Percentiles rank a stretch among this genome's conserved stretches.
These are phyloP conservation scores for Potentilla sterilis DNA, from an alignment of 306 rosid genomes.

Conservation along the genomic window DNA sequence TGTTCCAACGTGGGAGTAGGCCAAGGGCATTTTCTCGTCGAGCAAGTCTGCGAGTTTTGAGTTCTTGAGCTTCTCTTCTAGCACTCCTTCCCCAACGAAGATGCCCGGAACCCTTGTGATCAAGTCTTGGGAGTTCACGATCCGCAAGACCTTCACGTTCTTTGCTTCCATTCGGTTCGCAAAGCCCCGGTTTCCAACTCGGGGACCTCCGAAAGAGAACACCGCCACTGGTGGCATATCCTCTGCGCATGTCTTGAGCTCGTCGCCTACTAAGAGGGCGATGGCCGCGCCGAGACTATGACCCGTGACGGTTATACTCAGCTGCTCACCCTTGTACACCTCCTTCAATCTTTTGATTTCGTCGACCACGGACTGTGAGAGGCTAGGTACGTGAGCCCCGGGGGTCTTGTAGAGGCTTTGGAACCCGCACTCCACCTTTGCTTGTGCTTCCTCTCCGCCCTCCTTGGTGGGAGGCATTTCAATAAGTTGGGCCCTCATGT, in stretches of 20 bases:
- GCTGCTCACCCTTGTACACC: conserved; percentile 54
- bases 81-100: conserved; percentile 42
- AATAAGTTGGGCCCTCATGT: conserved; percentile 60
- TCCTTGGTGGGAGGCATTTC: conserved; percentile 17
- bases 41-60: conserved; percentile 43
- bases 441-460: neutral
- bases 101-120: conserved; percentile 66
- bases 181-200: conserved; percentile 69
- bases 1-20: conserved; percentile 74
- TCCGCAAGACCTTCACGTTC: conserved; percentile 65
- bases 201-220: conserved; percentile 87
- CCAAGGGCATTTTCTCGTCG: conserved; percentile 50
- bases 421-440: conserved; percentile 79
- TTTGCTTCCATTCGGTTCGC: conserved; percentile 36
- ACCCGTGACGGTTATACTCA: conserved; percentile 82
- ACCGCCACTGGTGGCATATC: conserved; percentile 68
- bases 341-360: conserved; percentile 55
- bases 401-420: conserved; percentile 63
- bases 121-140: conserved; percentile 85
- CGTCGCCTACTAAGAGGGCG: conserved; percentile 75
- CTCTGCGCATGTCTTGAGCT: conserved; percentile 39
- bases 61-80: conserved; percentile 42
- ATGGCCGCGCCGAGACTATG: conserved; percentile 88
- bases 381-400: conserved; percentile 71
- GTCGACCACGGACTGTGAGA: conserved; percentile 63